Percentiles rank a stretch among this genome's conserved stretches.
These are phyloP conservation scores for Malassezia equina DNA, from an alignment of 1,284 basidiomycete genomes.

Conservation along the genomic window DNA sequence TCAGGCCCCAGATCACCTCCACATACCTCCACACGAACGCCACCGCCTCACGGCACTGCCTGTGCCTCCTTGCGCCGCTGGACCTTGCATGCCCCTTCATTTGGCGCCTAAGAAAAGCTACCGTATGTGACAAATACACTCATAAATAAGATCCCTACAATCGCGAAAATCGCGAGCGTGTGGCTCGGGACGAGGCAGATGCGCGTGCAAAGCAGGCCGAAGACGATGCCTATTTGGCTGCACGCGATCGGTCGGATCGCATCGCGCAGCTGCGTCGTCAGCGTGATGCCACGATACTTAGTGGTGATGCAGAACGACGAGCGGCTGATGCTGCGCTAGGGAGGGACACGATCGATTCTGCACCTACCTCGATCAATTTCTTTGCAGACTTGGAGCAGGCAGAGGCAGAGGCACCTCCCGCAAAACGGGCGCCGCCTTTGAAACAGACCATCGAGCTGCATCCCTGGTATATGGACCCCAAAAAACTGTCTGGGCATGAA, in stretches of 20 bases:
- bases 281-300: constrained; percentile 1
- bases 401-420: neutral
- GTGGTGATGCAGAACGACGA: neutral
- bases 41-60: neutral
- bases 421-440: neutral
- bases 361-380: constrained; percentile 21
- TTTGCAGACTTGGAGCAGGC: constrained; percentile 27
- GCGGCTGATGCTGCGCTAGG: neutral
- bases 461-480: constrained; percentile 29
- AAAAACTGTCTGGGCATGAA: neutral
- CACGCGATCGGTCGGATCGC: constrained; percentile 4
- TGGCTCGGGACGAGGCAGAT: constrained; percentile 63
- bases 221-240: constrained; percentile 60
- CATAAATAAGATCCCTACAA: constrained; percentile 56
- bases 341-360: neutral
- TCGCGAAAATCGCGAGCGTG: constrained; percentile 69
- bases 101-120: constrained; percentile 72
- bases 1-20: neutral
- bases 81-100: constrained; percentile 27
- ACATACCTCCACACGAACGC: neutral
- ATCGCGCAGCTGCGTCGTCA: constrained; percentile 1
- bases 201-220: constrained; percentile 55
- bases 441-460: constrained; percentile 20
- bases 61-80: neutral
- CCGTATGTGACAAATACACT: constrained; percentile 44